Evolutionary conservation across 495 filamentous ascomycete genomes (phyloP), one percentile per base, ranked within the genome.

Genomic region (Penicillium subrubescens): DNA sequence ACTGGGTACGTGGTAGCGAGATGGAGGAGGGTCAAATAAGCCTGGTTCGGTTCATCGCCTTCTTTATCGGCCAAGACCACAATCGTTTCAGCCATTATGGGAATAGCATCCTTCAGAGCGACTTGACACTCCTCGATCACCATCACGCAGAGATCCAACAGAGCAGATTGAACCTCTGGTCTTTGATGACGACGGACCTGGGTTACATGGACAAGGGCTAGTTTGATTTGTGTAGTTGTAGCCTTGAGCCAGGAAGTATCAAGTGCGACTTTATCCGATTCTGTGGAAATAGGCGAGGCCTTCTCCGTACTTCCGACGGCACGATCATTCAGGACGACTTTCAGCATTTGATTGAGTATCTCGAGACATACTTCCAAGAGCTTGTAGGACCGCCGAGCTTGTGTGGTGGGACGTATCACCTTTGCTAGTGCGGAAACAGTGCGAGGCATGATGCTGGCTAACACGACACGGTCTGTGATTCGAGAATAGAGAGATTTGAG

Each of bases 391-490:
- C 86, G 82, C 61, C 89, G 89, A 61, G 80, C 78, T 59, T 87
- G 85, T 8, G 85, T 86, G 2, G 86, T 88, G 0, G 89, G 87
- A 31, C 88, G 88, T 35, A 98, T 76, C 17, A 90, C 79, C 74
- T 89, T 93, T 12, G 88, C 89, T 52, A 99, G 72, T 7, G 88
- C 84, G 8, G 94, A 97, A 1, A 97, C 88, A 4, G 93, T 92
- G 8, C 96, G 92, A 8, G 95, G 95, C 67, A 97, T 85, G 66
- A 98, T 93, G 54, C 85, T 92, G 4, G 90, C 90, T 53, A 96
- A 81, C 5, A 91, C 85, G 11, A 91, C 82, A 53, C 83, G 83
- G 71, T 95, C 90, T 61, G 78, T 84, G 19, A 96, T 82, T 23
- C 86, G 84, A 15, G 70, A 64, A 62, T 88, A 84, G 34, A 96